Evolutionary conservation across 208 protist genomes (phyloP), one percentile per base, ranked within the genome.

Genomic region (Balamuthia mandrillaris): DNA sequence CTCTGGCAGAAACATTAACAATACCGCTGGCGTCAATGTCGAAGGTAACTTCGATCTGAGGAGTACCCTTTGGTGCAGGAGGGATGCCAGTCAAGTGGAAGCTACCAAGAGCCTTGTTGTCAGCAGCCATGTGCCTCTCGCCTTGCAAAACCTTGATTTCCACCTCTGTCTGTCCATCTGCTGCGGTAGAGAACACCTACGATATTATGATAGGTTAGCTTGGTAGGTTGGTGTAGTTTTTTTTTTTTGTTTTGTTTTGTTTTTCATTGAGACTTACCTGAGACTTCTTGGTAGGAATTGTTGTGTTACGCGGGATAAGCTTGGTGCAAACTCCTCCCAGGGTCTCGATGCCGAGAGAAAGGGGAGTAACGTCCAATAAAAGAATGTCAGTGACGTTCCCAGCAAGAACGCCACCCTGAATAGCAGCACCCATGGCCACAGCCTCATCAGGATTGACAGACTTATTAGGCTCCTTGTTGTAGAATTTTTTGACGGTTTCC

Each of bases 291-390:
- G 93, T 97, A 51, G 98, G 98, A 81, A 99, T 98, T 33, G 96
- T 96, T 9, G 98, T 99, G 93, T 99, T 99, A 87, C 98, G 96
- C 35, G 93, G 84, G 81, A 99, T 99, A 18, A 99, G 93, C 24
- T 87, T 89, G 24, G 96, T 98, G 89, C 99, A 99, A 24, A 99
- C 94, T 65, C 95, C 95, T 63, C 98, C 98, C 0, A 97, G 91
- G n/a, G 97, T 98, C 84, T 98, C 96, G 65, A 99, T 99, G 77
- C 97, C 98, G 16, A 99, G 96, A 10, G 98, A 98, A 12, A 99
- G 92, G 49, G 98, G 98, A 3, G 97, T 99, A 16, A 99, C 98
- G 89, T 99, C 98, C 12, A 99, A 87, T 1, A 99, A 90, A 4
- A 99, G 88, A 21, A 99, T 90, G 41, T 97, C 96, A 58, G 95